Base-by-base conservation (phyloP, 23 red algal species). In the Gracilaria domingensis region DNA sequence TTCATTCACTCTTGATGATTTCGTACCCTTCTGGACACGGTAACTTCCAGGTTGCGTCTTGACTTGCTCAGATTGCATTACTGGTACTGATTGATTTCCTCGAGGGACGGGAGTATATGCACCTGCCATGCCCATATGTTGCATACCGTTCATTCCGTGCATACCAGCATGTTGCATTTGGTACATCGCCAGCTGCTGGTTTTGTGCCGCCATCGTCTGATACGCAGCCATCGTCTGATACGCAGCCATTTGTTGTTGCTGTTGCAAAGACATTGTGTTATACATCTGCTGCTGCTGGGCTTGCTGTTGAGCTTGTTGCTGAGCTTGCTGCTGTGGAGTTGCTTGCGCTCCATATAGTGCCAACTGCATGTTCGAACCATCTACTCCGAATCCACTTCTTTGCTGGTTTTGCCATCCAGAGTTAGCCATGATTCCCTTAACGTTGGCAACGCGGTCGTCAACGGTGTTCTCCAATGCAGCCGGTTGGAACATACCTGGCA, bases 261-360 rank as follows among this genome's bases (percentile, higher is more conserved):
- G 89, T 84, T 94, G 91, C 91, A 94, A 66, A 53, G 93, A 86
- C 84, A 88, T 83, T 54, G 83, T 84, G 51, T 92, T 94, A 74
- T 94, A 94, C 83, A 88, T 82, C 25, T 94, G 91, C 58, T 96
- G 88, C 39, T 93, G 88, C 25, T 89, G 57, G 8, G 30, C 32
- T 18, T 69, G 51, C 51, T 55, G 51, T 20, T 55, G 82, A 14
- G 58, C 44, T 61, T 95, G 93, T 59, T 95, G 93, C 85, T 80
- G 81, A 24, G 72, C 56, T 73, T 95, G 93, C 51, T 95, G 93
- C 85, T 80, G 86, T 24, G 88, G 94, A 36, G 57, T 66, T 24
- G 58, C 56, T 45, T 81, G 73, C 21, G 87, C 76, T 40, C 84
- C 88, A 70, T 84, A 81, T 69, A 85, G 47, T 42, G 81, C 80